Conservation (phyloP, 148 eudicot species). For the Nepenthes mirabilis region DNA sequence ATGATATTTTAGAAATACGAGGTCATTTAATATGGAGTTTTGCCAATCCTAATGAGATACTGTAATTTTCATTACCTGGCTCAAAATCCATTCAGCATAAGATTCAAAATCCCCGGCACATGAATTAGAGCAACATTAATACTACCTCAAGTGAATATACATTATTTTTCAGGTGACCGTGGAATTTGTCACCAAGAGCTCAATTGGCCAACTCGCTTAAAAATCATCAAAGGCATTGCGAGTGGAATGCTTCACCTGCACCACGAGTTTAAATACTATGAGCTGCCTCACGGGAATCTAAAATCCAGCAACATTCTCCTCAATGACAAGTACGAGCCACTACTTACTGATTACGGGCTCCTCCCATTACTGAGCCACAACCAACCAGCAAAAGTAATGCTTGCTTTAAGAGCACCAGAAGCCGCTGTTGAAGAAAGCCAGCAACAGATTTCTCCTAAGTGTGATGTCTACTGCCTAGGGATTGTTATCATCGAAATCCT, state of each 20-base stretch:
- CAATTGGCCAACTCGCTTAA: constrained; percentile 52
- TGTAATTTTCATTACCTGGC: no score
- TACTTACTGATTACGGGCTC: constrained; percentile 59
- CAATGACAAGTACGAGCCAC: constrained; percentile 34
- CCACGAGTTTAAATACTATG: constrained; percentile 25
- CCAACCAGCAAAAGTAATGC: constrained; percentile 37
- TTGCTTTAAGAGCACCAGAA: constrained; percentile 68
- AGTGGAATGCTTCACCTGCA: constrained; percentile 55
- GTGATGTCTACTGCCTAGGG: constrained; percentile 75
- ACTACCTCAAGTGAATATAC: no score
- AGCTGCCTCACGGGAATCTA: constrained; percentile 74
- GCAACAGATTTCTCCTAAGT: constrained; percentile 28
- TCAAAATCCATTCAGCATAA: no score
- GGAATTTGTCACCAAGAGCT: constrained; percentile 39
- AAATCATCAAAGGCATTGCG: constrained; percentile 52
- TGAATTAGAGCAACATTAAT: no score
- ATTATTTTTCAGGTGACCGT: constrained; percentile 37
- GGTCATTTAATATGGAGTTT: no score
- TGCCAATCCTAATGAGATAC: no score
- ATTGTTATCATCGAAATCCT: constrained; percentile 62
- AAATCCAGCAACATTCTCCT: constrained; percentile 69
- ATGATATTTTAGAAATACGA: no score
- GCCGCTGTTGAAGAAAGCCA: constrained; percentile 24
- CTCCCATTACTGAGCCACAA: constrained; percentile 31
- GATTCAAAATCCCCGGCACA: no score